Conservation (phyloP, 768 basidiomycete species). For the Russula sp. region DNA sequence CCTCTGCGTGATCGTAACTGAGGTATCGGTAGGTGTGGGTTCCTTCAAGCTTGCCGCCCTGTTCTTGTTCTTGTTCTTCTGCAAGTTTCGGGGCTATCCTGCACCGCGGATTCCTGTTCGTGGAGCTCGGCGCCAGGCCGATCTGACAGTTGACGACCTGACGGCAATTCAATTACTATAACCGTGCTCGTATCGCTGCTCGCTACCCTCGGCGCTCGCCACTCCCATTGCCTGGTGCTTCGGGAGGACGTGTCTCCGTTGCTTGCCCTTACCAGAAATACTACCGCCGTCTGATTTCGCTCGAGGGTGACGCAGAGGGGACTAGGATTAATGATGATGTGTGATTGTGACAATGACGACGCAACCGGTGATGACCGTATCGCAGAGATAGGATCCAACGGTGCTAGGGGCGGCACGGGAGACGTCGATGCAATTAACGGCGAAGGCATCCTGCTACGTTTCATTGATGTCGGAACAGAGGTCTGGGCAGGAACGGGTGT, state of each 20-base stretch:
- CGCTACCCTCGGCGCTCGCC: too few relatives aligned
- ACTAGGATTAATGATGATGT: neutral
- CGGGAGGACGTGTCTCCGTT: constrained; percentile 1
- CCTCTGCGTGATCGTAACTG: constrained; percentile 5
- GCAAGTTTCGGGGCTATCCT: neutral
- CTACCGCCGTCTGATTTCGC: neutral
- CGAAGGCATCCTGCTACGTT: constrained; percentile 14
- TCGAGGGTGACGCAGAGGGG: neutral
- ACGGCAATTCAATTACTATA: too few relatives aligned
- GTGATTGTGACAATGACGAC: neutral
- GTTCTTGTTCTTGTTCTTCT: neutral
- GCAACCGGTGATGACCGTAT: neutral
- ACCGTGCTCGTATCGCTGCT: neutral
- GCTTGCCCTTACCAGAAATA: neutral
- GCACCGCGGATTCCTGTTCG: neutral
- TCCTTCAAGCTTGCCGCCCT: neutral
- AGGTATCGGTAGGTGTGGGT: neutral
- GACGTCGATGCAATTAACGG: constrained; percentile 8
- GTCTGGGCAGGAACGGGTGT: neutral
- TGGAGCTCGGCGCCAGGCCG: neutral
- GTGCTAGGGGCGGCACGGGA: too few relatives aligned
- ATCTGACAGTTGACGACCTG: neutral
- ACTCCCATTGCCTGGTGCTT: neutral
- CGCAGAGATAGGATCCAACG: neutral
- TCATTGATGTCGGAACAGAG: neutral